phyloP scores from a whole-genome alignment of 2,329 filamentous ascomycete genomes.

The Calonectria naviculata region DNA sequence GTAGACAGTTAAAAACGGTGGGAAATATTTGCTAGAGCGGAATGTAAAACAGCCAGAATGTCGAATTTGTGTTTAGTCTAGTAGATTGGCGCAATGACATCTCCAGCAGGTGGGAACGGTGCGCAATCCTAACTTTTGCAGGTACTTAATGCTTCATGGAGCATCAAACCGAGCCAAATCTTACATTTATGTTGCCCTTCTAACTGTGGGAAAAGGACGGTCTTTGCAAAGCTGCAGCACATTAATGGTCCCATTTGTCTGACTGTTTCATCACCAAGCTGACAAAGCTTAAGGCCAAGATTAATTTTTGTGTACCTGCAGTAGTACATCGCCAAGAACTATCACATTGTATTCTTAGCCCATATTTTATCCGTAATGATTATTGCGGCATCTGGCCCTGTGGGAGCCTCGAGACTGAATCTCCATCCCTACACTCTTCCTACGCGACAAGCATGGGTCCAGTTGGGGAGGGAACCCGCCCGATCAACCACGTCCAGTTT shows the following conservation, averaged over 20 bases:
- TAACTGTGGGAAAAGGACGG: no score
- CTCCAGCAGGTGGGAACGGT: no score
- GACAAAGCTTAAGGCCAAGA: neutral
- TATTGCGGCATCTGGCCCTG: neutral
- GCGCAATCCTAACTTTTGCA: no score
- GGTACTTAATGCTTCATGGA: no score
- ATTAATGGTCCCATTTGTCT: no score
- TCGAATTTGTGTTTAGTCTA: neutral
- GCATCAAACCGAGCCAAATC: no score
- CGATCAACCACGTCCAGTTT: neutral
- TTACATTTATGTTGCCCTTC: no score
- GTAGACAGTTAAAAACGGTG: neutral
- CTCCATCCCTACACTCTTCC: constrained; percentile 6
- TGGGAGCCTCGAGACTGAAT: neutral
- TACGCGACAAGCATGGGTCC: neutral
- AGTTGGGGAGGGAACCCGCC: neutral
- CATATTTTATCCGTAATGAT: neutral
- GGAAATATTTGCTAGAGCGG: neutral
- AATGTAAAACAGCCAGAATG: neutral
- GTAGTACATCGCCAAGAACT: neutral
- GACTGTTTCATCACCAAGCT: no score
- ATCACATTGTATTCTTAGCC: neutral
- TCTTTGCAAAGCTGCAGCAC: no score
- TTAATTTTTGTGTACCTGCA: neutral
- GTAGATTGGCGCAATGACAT: neutral